Conservation (phyloP, 2,329 filamentous ascomycete species). For the Penicillium brevicompactum region DNA sequence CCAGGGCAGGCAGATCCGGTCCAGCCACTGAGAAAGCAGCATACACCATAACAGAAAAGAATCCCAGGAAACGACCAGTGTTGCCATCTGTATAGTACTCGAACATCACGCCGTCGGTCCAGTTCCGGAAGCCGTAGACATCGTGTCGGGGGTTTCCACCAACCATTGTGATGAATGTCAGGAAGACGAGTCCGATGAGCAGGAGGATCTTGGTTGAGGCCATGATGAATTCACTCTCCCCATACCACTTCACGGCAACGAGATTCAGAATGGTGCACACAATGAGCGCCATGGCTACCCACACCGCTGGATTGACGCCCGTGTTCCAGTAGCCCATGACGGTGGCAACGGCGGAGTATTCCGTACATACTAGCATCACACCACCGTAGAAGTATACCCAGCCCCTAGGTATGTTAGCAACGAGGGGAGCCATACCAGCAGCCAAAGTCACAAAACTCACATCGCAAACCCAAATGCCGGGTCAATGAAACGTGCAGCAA, state of each 20-base stretch:
- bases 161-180: slow-evolving; percentile 79
- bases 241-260: slow-evolving; percentile 70
- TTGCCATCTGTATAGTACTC: slow-evolving; percentile 64
- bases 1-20: slow-evolving; percentile 61
- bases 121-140: slow-evolving; percentile 70
- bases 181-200: slow-evolving; percentile 67
- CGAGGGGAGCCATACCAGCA: not conserved
- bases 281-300: slow-evolving; percentile 46
- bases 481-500: slow-evolving; percentile 53
- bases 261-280: slow-evolving; percentile 63
- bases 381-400: slow-evolving; percentile 52
- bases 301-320: slow-evolving; percentile 44
- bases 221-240: slow-evolving; percentile 72
- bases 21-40: slow-evolving; percentile 67
- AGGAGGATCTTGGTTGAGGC: slow-evolving; percentile 70
- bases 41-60: slow-evolving; percentile 70
- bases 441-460: slow-evolving; percentile 5
- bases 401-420: slow-evolving; percentile 24
- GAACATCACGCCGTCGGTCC: slow-evolving; percentile 64
- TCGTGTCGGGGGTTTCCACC: slow-evolving; percentile 74
- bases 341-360: slow-evolving; percentile 48
- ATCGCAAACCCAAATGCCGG: slow-evolving; percentile 49
- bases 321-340: slow-evolving; percentile 51
- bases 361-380: slow-evolving; percentile 50
- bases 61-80: slow-evolving; percentile 71